These are phyloP conservation scores for Colletotrichum higginsianum DNA, from an alignment of 2,329 filamentous ascomycete genomes.

Conservation along the genomic window DNA sequence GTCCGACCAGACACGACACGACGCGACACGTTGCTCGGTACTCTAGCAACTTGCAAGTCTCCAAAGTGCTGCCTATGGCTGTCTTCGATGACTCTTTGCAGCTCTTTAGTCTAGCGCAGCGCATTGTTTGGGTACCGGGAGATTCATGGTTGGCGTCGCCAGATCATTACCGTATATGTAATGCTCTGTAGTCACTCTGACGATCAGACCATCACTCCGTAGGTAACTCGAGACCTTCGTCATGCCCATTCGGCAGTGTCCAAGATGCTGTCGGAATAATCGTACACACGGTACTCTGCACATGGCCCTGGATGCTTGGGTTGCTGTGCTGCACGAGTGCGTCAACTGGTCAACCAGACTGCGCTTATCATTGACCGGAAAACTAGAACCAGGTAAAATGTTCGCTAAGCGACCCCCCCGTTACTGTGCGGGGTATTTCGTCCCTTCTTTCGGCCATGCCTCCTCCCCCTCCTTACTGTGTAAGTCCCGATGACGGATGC, in stretches of 20 bases:
- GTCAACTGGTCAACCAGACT: conserved; percentile 17
- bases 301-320: conserved; percentile 8
- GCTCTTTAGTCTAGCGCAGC: conserved; percentile 2
- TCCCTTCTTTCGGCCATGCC: conserved; percentile 33
- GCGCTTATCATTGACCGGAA: conserved; percentile 22
- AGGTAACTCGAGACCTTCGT: neutral
- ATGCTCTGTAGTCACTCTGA: neutral
- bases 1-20: neutral
- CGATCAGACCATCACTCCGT: neutral
- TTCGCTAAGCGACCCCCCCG: conserved; percentile 25
- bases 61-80: neutral
- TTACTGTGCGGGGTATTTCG: conserved; percentile 31
- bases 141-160: neutral
- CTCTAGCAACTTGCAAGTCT: neutral
- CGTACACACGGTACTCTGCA: neutral
- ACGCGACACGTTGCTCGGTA: neutral
- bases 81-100: neutral
- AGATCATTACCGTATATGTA: neutral
- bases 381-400: conserved; percentile 20
- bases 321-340: neutral
- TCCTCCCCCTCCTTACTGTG: neutral
- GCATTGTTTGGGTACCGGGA: neutral
- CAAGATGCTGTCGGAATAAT: conserved; percentile 1
- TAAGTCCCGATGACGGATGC: conserved; percentile 15
- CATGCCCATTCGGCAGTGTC: neutral